phyloP scores from a whole-genome alignment of 1,139 yeast genomes.

The Sugiyamaella novakii region DNA sequence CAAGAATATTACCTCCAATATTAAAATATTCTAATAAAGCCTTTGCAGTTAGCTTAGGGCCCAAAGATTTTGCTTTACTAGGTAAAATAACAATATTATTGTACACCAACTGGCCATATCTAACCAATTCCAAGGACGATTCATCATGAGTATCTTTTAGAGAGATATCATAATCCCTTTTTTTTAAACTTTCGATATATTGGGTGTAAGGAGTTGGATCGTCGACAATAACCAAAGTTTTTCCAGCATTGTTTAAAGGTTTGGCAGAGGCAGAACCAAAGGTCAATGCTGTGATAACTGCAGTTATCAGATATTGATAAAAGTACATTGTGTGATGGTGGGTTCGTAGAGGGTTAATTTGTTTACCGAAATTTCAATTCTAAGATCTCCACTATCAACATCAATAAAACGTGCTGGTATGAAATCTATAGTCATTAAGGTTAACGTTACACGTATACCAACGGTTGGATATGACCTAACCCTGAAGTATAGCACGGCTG shows the following conservation, averaged over 20 bases:
- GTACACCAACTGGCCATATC: constrained; percentile 49
- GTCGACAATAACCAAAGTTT: constrained; percentile 36
- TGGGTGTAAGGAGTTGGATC: constrained; percentile 34
- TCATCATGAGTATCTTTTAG: constrained; percentile 38
- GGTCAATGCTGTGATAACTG: constrained; percentile 1
- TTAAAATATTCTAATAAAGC: constrained; percentile 57
- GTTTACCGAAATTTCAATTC: too few relatives aligned
- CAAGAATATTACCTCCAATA: constrained; percentile 73
- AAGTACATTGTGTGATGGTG: neutral
- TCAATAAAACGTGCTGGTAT: too few relatives aligned
- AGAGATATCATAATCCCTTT: constrained; percentile 40
- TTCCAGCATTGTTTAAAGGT: constrained; percentile 28
- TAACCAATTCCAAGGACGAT: constrained; percentile 42
- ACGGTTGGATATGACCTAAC: too few relatives aligned
- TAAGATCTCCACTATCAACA: too few relatives aligned
- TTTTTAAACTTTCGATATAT: constrained; percentile 39
- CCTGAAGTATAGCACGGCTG: neutral
- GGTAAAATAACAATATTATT: constrained; percentile 63
- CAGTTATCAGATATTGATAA: constrained; percentile 5
- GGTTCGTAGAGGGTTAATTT: neutral
- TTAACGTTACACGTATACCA: constrained; percentile 1
- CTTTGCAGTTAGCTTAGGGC: constrained; percentile 47
- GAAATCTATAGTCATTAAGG: neutral
- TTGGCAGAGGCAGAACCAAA: constrained; percentile 21
- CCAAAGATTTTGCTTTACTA: constrained; percentile 44